phyloP scores from a whole-genome alignment of 208 protist genomes.

The Leishmania braziliensis region DNA sequence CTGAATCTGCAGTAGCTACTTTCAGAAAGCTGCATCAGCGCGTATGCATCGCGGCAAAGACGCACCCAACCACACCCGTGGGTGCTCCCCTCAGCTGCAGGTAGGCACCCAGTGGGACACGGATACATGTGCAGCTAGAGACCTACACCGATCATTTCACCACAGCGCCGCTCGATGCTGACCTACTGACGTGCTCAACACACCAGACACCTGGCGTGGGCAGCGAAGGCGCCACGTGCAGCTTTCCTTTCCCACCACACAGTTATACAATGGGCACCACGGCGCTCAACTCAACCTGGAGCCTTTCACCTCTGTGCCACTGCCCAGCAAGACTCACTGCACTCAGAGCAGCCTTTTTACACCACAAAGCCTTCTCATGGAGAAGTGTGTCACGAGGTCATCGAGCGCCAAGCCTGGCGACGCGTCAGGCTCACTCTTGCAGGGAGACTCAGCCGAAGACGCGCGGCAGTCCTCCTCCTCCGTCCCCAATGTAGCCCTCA shows the following conservation, averaged over 20 bases:
- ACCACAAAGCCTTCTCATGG: background rate
- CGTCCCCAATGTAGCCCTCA: background rate
- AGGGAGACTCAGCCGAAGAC: background rate
- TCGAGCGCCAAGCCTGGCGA: conserved; percentile 13
- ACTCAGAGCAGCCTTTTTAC: conserved; percentile 6
- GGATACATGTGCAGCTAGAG: background rate
- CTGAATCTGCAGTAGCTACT: background rate
- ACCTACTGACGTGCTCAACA: background rate
- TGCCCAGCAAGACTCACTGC: background rate
- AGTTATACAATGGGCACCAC: background rate
- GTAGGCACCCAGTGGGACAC: background rate
- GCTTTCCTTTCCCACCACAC: background rate
- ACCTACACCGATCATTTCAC: background rate
- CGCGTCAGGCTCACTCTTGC: background rate
- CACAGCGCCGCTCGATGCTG: background rate
- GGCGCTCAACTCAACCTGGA: background rate
- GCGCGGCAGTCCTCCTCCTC: background rate
- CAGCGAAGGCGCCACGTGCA: background rate
- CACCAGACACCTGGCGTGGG: too few species aligned
- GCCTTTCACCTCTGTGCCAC: background rate
- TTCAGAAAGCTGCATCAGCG: background rate
- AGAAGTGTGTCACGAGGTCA: conserved; percentile 4
- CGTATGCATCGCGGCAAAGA: background rate
- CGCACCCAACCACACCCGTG: background rate
- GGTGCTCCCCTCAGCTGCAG: background rate